Conservation (phyloP, 768 basidiomycete genomes). For the Tylopilus rubrobrunneus region DNA sequence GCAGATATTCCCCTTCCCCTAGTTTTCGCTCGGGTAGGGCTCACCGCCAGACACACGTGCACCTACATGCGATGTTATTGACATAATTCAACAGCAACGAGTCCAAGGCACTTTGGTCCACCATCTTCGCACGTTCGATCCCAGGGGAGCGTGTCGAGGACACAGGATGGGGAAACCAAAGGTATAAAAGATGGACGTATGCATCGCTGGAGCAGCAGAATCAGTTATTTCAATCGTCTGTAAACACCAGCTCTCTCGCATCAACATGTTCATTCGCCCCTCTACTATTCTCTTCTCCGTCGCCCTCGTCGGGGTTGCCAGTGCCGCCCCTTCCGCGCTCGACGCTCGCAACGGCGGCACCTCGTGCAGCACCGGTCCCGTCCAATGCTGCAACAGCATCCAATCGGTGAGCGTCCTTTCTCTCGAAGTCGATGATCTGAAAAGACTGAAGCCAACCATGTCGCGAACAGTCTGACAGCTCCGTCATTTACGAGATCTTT, state of each 20-base stretch:
- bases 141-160: not conserved
- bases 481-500: not conserved
- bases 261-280: constrained; percentile 6
- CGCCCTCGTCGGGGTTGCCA: constrained; percentile 4
- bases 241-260: not conserved
- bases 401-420: not conserved
- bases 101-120: not conserved
- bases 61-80: too few species aligned
- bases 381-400: constrained; percentile 13
- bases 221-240: not conserved
- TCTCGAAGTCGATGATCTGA: not conserved
- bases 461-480: not conserved
- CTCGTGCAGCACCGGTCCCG: constrained; percentile 40
- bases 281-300: constrained; percentile 1
- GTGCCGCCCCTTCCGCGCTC: constrained; percentile 2
- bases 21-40: too few species aligned
- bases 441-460: not conserved
- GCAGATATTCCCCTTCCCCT: too few species aligned
- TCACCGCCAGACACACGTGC: too few species aligned
- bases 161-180: too few species aligned
- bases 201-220: too few species aligned
- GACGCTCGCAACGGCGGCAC: not conserved
- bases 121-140: not conserved
- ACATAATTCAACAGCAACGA: too few species aligned
- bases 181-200: not conserved